phyloP scores from a whole-genome alignment of 208 protist species.

The Hexamita inflata region DNA sequence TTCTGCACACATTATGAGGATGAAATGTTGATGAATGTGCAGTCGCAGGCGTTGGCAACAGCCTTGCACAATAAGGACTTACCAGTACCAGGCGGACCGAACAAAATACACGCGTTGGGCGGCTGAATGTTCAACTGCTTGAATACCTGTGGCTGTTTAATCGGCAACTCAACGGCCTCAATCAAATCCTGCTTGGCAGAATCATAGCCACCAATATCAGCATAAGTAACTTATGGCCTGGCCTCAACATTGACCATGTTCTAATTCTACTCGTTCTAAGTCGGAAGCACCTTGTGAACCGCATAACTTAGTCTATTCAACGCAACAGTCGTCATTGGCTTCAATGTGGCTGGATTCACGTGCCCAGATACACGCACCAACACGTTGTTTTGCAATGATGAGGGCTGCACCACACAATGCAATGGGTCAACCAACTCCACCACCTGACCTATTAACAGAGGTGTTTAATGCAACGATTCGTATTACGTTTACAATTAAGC shows the following conservation, averaged over 20 bases:
- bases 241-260: conserved; percentile 16
- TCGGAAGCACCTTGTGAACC: conserved; percentile 17
- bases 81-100: conserved; percentile 40
- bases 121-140: neutral
- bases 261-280: conserved; percentile 12
- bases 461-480: too few relatives aligned
- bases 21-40: conserved; percentile 95
- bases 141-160: conserved; percentile 79
- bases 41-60: conserved; percentile 89
- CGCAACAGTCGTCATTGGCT: conserved; percentile 18
- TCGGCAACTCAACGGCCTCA: conserved; percentile 96
- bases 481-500: too few relatives aligned
- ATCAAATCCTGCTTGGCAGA: conserved; percentile 37
- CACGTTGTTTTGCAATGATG: neutral
- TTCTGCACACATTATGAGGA: conserved; percentile 92
- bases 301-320: neutral
- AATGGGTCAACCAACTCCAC: conserved; percentile 7
- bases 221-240: conserved; percentile 7
- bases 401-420: neutral
- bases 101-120: conserved; percentile 33
- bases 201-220: conserved; percentile 30
- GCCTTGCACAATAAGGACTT: conserved; percentile 84
- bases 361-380: conserved; percentile 4
- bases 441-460: neutral
- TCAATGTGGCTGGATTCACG: conserved; percentile 4